Base-by-base conservation (phyloP, 116 monocot genomes). In the Posidonia oceanica region DNA sequence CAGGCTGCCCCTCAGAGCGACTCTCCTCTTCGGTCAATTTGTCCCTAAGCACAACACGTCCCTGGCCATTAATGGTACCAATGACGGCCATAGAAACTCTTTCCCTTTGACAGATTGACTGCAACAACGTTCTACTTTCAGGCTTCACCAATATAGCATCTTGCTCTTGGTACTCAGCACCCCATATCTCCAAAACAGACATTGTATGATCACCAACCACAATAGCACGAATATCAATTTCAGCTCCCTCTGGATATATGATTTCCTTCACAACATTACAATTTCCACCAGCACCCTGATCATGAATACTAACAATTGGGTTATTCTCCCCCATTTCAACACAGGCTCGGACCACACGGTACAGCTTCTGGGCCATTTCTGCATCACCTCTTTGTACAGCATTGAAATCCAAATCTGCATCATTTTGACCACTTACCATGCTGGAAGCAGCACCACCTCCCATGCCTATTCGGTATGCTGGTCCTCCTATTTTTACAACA, bases 241-340 rank as follows among this genome's bases (percentile, higher is more conserved):
- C 86, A 59, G 98, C 98, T 37, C 98, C 98, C 51, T 90, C 62
- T 13, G 98, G 98, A 75, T 98, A 93, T 21, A 98, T 98, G 21
- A 98, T 98, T 73, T 98, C 98, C 67, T 98, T 98, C 7, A 98
- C 93, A 36, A 93, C 98, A 80, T 93, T 98, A 61, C 98, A 98
- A 67, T 98, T 98, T 36, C 98, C 93, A 3, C 98, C 93, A 36
- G 98, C 98, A 36, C 98, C 98, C 76, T 98, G 98, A 67, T 98
- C 98, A 75, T 98, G 98, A 41, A 96, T 96, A 79, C 96, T 96
- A 54, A 96, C 75, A 17, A 96, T 96, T 15, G 96, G 92, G 59
- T 96, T 96, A 0, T 67, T 75, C 8, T 85, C 85, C 21, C 90
- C 93, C 93, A 98, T 87, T 74, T 98, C 93, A 63, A 73, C 81